Evolutionary conservation across 208 protist species (phyloP).

Genomic region (Leishmania tarentolae): DNA sequence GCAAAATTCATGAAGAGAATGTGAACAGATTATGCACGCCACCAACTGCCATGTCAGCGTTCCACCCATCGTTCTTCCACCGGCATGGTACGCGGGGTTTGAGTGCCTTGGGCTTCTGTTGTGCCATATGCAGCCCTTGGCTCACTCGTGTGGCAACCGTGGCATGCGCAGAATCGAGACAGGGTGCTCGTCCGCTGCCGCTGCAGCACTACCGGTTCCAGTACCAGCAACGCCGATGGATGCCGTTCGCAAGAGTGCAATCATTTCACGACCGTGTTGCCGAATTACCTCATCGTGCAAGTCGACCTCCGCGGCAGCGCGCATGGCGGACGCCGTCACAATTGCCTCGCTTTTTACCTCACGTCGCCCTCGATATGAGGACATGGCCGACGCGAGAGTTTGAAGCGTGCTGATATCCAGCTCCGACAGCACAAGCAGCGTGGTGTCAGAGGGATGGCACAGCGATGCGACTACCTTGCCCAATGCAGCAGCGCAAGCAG

Average conservation of each 20-base stretch:
- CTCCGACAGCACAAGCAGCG: constrained; percentile 17
- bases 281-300: constrained; percentile 73
- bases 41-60: neutral
- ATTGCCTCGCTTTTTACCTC: neutral
- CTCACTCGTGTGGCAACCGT: neutral
- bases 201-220: neutral
- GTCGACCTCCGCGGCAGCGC: constrained; percentile 6
- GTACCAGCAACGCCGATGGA: neutral
- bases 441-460: constrained; percentile 15
- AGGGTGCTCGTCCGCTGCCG: neutral
- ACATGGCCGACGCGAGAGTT: constrained; percentile 40
- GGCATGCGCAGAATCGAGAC: neutral
- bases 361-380: constrained; percentile 27
- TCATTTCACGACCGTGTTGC: constrained; percentile 51
- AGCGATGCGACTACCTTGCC: constrained; percentile 26
- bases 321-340: neutral
- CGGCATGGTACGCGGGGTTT: neutral
- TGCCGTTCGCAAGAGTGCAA: constrained; percentile 19
- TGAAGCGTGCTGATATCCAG: constrained; percentile 25
- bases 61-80: neutral
- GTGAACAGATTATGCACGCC: neutral
- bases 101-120: neutral
- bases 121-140: too few relatives aligned
- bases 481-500: constrained; percentile 72
- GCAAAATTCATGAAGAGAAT: neutral